Base-by-base conservation (phyloP, 2,329 filamentous ascomycete species). In the Proliferodiscus dingleyae region DNA sequence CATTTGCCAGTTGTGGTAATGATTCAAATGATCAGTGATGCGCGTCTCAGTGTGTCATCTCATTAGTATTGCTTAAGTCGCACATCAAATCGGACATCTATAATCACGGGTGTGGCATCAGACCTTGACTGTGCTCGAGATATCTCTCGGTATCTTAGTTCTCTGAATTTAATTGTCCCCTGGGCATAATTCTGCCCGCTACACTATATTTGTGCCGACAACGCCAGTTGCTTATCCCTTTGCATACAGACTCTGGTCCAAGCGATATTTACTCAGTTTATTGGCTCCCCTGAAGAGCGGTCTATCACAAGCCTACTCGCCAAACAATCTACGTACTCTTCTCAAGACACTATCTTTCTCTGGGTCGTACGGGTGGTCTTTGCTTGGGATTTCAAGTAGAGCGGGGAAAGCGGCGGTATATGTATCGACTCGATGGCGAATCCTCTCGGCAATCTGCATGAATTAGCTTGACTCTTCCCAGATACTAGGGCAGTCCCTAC, bases 321-420 rank as follows among this genome's bases (percentile, higher is more conserved):
- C 80, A 70, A 83, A 83, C 53, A 87, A 62, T 61, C 83, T 80
- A 65, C 80, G 73, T 54, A 98, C 93, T 56, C 93, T 79, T 71
- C 90, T 87, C 69, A 98, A 68, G 34, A 98, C 91, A 64, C 91
- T 97, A 68, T 98, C 93, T 74, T 98, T 98, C 71, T 98, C 93
- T 0, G 93, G 93, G 61, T 98, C 91, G 64, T 98, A 98, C 2
- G 93, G 93, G 66, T 98, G 93, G 67, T 98, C 93, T 75, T 98
- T 98, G 71, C 89, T 95, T 19, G 93, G 93, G 50, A 98, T 97
- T 69, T 98, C 93, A 47, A 98, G 81, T 44, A 98, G 78, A 18
- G 89, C 85, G n/a, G 93, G 93, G 70, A 98, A 98, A 4, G 93
- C 90, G 40, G 91, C 88, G 16, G 89, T 91, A 70, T 95, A 96